A percentile compares a stretch with the other conserved stretches of the same genome.
Conservation (phyloP, 1,139 yeast species). For the Geotrichum cucujoidarum region DNA sequence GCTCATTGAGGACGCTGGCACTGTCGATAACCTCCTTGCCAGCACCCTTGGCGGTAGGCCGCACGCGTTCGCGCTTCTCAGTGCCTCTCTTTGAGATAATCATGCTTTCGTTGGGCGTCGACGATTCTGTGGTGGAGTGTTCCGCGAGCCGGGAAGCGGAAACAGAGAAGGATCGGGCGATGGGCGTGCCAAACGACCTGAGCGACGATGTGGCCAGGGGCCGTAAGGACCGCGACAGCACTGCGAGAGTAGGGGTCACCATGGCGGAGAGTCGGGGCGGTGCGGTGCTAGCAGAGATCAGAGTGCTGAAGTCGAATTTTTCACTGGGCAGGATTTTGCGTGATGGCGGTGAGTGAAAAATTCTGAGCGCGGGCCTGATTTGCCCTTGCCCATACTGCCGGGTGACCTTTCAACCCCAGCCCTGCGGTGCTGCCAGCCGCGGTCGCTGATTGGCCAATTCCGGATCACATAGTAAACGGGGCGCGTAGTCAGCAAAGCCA, state of each 20-base stretch:
- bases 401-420: not conserved
- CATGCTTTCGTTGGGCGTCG: not conserved
- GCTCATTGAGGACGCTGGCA: slow-evolving; percentile 23
- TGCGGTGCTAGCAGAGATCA: no score
- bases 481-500: not conserved
- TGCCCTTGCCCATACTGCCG: slow-evolving; percentile 1
- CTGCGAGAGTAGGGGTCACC: slow-evolving; percentile 8
- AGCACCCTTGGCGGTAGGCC: slow-evolving; percentile 22
- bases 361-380: not conserved
- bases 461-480: not conserved
- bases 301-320: no score
- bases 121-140: not conserved
- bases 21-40: slow-evolving; percentile 20
- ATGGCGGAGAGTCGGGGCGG: not conserved
- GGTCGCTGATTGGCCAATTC: slow-evolving; percentile 5
- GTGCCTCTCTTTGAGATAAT: slow-evolving; percentile 1
- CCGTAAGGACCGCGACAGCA: slow-evolving; percentile 13
- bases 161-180: slow-evolving; percentile 7
- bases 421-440: not conserved
- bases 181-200: slow-evolving; percentile 1
- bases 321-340: no score
- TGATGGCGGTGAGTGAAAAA: not conserved
- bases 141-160: slow-evolving; percentile 1
- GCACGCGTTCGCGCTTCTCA: slow-evolving; percentile 19
- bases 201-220: slow-evolving; percentile 11